A percentile compares a stretch with the other conserved stretches of the same genome.
These are phyloP conservation scores for Pseudopyricularia javanii DNA, from an alignment of 2,329 filamentous ascomycete genomes.

Conservation along the genomic window DNA sequence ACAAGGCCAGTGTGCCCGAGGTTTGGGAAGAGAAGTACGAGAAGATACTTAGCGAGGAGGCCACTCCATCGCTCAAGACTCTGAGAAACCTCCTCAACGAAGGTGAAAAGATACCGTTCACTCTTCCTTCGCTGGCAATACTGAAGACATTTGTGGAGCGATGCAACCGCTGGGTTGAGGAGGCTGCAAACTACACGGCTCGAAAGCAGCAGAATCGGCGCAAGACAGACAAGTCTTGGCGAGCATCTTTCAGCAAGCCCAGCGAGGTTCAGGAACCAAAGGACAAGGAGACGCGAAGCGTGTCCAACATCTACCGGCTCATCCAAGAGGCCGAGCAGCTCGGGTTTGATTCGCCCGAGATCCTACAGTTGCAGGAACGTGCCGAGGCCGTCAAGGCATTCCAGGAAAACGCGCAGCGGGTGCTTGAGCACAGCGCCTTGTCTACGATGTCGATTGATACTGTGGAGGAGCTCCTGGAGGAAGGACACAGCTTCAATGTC, in stretches of 20 bases:
- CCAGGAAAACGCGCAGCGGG: constrained; percentile 60
- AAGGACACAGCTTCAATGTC: constrained; percentile 79
- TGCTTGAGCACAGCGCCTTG: constrained; percentile 50
- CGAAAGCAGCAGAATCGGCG: constrained; percentile 95
- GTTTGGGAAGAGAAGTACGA: constrained; percentile 85
- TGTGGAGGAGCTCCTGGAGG: constrained; percentile 85
- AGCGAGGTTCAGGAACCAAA: constrained; percentile 53
- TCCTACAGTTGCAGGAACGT: constrained; percentile 72
- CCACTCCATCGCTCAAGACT: constrained; percentile 73
- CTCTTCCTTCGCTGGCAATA: constrained; percentile 68
- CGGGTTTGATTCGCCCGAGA: constrained; percentile 88
- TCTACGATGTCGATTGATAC: constrained; percentile 50
- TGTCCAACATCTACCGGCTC: constrained; percentile 78
- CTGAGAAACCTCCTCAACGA: constrained; percentile 77
- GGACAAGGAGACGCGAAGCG: constrained; percentile 76
- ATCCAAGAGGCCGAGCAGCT: constrained; percentile 74
- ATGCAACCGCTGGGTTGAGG: constrained; percentile 96
- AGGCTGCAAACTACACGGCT: constrained; percentile 90
- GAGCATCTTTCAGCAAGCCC: constrained; percentile 55
- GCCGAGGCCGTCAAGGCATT: constrained; percentile 76
- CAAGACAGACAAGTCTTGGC: constrained; percentile 82
- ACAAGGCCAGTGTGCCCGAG: constrained; percentile 78
- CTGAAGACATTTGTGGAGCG: constrained; percentile 85
- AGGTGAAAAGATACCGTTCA: constrained; percentile 91
- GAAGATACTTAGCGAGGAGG: constrained; percentile 69